phyloP scores from a whole-genome alignment of 1,139 yeast species.

The Casaregolazyma suthepensis region DNA sequence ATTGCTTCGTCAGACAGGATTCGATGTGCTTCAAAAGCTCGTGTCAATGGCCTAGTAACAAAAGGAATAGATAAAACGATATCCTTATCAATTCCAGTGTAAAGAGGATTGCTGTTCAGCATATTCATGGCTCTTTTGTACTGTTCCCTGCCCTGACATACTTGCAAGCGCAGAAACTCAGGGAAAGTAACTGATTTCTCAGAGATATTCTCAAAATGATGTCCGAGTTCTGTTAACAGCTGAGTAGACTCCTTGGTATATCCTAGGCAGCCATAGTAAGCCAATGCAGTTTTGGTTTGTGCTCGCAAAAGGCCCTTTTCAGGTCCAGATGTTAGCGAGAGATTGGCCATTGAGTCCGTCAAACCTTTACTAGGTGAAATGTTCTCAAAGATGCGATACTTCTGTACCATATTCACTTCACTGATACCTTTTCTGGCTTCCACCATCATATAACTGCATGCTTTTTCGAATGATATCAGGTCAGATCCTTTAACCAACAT shows the following conservation, averaged over 20 bases:
- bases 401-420: not conserved
- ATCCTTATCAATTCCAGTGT: slow-evolving; percentile 6
- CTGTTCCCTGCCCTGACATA: not conserved
- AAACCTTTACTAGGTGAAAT: not conserved
- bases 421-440: not conserved
- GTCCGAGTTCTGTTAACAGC: not conserved
- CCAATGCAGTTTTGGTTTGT: not conserved
- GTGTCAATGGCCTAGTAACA: slow-evolving; percentile 1
- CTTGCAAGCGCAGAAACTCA: slow-evolving; percentile 1
- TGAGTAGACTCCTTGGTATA: not conserved
- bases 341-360: not conserved
- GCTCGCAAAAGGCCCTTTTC: slow-evolving; percentile 4
- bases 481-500: not conserved
- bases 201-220: not conserved
- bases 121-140: not conserved
- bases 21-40: not conserved
- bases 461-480: not conserved
- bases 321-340: not conserved
- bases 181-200: not conserved
- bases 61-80: slow-evolving; percentile 6
- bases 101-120: slow-evolving; percentile 6
- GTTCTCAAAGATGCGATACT: not conserved
- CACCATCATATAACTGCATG: not conserved
- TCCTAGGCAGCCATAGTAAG: not conserved
- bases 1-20: not conserved